phyloP scores from a whole-genome alignment of 192 early-diverging fungal genomes.

The Podila verticillata region DNA sequence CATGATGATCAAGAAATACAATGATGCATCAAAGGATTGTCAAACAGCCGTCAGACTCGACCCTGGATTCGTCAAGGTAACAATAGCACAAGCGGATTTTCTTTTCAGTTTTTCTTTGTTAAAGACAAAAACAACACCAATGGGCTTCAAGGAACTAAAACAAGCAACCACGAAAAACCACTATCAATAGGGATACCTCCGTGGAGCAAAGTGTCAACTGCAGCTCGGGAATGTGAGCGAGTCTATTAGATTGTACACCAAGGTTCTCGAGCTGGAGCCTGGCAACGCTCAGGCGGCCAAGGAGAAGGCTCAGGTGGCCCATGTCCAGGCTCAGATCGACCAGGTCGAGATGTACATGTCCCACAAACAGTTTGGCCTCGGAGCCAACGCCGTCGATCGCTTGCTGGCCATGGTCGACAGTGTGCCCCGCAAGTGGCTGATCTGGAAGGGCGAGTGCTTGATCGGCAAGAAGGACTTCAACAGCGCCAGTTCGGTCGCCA shows the following conservation, averaged over 20 bases:
- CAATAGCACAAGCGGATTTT: not conserved
- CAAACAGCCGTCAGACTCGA: constrained; percentile 66
- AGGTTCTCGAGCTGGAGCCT: constrained; percentile 53
- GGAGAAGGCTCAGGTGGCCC: constrained; percentile 53
- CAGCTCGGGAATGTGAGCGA: constrained; percentile 75
- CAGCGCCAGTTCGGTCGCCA: constrained; percentile 71
- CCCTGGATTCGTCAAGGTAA: constrained; percentile 68
- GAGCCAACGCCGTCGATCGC: constrained; percentile 56
- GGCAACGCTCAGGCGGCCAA: constrained; percentile 47
- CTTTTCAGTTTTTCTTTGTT: constrained; percentile 7
- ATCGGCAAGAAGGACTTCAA: constrained; percentile 67
- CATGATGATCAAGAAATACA: constrained; percentile 71
- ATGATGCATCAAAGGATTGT: constrained; percentile 72
- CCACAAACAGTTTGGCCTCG: constrained; percentile 59
- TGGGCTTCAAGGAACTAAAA: not conserved
- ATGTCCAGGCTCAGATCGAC: constrained; percentile 57
- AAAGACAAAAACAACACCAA: not conserved
- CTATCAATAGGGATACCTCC: constrained; percentile 51
- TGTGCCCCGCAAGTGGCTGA: constrained; percentile 68
- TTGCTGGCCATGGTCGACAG: constrained; percentile 52
- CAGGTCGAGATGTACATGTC: constrained; percentile 55
- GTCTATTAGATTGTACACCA: constrained; percentile 55
- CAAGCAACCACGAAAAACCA: too few relatives aligned
- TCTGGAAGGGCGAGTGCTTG: constrained; percentile 73
- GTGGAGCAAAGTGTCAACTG: constrained; percentile 79